Evolutionary conservation across 495 filamentous ascomycete genomes (phyloP).

Genomic region (Xylaria intraflava): DNA sequence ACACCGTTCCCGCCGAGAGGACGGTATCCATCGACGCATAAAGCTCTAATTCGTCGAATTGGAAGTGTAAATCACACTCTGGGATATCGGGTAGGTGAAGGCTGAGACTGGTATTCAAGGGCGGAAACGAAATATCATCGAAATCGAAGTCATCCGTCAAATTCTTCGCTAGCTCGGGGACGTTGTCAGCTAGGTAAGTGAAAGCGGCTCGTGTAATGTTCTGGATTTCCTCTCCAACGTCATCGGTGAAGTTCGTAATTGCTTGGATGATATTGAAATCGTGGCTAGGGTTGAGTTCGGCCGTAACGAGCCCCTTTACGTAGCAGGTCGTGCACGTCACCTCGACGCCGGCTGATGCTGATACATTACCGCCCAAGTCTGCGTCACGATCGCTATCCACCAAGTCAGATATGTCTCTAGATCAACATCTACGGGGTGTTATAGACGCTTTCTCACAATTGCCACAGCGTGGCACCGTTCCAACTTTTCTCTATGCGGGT

Average conservation of each 20-base stretch:
- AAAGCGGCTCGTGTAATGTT: conserved; percentile 26
- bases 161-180: conserved; percentile 11
- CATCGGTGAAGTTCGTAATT: conserved; percentile 26
- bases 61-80: conserved; percentile 35
- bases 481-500: conserved; percentile 36
- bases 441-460: conserved; percentile 15
- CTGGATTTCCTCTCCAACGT: conserved; percentile 22
- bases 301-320: conserved; percentile 40
- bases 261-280: conserved; percentile 35
- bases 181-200: conserved; percentile 23
- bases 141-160: conserved; percentile 26
- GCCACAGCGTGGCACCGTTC: conserved; percentile 31
- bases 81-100: conserved; percentile 38
- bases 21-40: conserved; percentile 45
- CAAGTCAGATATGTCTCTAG: background rate
- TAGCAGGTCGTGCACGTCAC: conserved; percentile 48
- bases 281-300: conserved; percentile 32
- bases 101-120: conserved; percentile 31
- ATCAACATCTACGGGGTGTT: background rate
- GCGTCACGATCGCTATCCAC: conserved; percentile 2
- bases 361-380: background rate
- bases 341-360: conserved; percentile 22
- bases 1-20: conserved; percentile 36
- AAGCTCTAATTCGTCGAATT: conserved; percentile 47
- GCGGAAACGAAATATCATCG: conserved; percentile 30